Base-by-base conservation (phyloP, 1,139 yeast genomes). In the Geotrichum histeridarum region DNA sequence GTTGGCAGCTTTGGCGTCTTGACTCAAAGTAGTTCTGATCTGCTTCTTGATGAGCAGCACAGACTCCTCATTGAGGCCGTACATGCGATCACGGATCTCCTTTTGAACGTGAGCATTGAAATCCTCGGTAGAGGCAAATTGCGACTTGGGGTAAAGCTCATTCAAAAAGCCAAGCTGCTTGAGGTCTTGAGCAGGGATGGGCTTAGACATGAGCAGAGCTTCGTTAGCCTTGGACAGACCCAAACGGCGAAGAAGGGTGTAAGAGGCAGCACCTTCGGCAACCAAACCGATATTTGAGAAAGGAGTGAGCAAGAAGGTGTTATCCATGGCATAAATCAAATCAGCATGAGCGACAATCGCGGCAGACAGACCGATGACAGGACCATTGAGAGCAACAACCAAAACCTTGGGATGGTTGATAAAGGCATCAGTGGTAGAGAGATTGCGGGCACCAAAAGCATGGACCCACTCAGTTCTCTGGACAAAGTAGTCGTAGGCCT, bases 271-370 rank as follows among this genome's bases (percentile, higher is more conserved):
- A 56, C 96, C 95, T 70, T 89, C 97, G 57, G 88, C 81, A 4
- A 86, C 93, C 63, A 89, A 77, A 1, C 96, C 95, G 64, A 89
- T 77, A 67, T 84, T 85, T 52, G 93, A 82, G 70, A 89, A 89
- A 14, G 97, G 96, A 31, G 85, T 77, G 66, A 84, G 77, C 57
- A 86, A 61, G 68, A 75, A 86, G 52, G 84, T 79, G 56, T 81
- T 74, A 55, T 80, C 83, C 60, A 84, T 81, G 22, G 85, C 86
- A 64, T 86, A 87, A 35, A 89, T 76, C 62, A 89, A 77, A 69
- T 89, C 97, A 68, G 88, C 83, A 57, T 86, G 74, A 27, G 86
- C 80, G 32, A 88, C 84, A 53, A 89, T 70, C 0, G 91, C 90
- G 3, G 94, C 82, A 44, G 83, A 74, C 58, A 89, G 77, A 0